These are phyloP conservation scores for Syncephalastrum monosporum DNA, from an alignment of 371 early-diverging fungal genomes.

Conservation along the genomic window DNA sequence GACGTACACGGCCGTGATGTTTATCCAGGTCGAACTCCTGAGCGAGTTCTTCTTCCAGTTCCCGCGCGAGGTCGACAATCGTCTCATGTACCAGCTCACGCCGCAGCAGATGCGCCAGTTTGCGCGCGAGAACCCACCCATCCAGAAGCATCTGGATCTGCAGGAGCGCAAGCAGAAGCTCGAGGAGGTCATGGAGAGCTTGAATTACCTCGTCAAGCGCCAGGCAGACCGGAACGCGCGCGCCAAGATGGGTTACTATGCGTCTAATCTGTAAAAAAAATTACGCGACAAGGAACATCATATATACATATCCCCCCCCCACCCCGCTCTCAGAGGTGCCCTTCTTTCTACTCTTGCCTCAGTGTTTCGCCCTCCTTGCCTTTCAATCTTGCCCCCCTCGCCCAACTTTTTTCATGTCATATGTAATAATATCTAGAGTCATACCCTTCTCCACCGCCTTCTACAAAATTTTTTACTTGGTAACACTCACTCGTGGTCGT, in stretches of 20 bases:
- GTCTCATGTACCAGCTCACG: conserved; percentile 75
- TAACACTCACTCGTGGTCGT: too few relatives aligned
- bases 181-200: conserved; percentile 82
- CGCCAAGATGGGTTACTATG: conserved; percentile 9
- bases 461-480: too few relatives aligned
- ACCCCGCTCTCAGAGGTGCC: too few relatives aligned
- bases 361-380: too few relatives aligned
- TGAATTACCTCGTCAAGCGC: conserved; percentile 63
- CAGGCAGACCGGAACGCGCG: conserved; percentile 58
- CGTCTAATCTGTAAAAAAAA: too few relatives aligned
- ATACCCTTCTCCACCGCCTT: too few relatives aligned
- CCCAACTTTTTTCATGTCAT: too few relatives aligned
- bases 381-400: too few relatives aligned
- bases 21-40: conserved; percentile 93
- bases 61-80: conserved; percentile 90
- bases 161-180: conserved; percentile 82
- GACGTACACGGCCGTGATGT: conserved; percentile 92
- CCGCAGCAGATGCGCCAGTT: conserved; percentile 79
- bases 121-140: conserved; percentile 87
- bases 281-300: too few relatives aligned
- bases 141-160: conserved; percentile 81
- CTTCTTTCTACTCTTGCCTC: too few relatives aligned
- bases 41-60: conserved; percentile 98
- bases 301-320: too few relatives aligned
- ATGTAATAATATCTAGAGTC: too few relatives aligned